Evolutionary conservation across 2,329 filamentous ascomycete species (phyloP).

Genomic region (Ceratocystis papillata): DNA sequence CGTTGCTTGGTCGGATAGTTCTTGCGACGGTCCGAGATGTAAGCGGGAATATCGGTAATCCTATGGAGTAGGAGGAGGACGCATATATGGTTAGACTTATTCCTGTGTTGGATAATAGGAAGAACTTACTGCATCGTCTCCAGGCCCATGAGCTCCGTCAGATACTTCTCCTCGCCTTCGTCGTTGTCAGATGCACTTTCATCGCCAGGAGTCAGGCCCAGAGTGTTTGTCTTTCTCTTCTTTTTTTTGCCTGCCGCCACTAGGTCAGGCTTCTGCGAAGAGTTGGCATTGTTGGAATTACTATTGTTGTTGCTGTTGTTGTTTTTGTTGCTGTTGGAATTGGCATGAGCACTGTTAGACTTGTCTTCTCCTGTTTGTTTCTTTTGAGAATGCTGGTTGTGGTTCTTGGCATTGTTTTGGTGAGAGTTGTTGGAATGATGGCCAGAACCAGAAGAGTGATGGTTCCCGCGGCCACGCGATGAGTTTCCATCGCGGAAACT

Average conservation of each 20-base stretch:
- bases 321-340: slow-evolving; percentile 28
- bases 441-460: slow-evolving; percentile 38
- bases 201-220: slow-evolving; percentile 59
- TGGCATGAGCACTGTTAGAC: slow-evolving; percentile 20
- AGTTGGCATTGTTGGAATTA: slow-evolving; percentile 24
- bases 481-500: slow-evolving; percentile 32
- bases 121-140: slow-evolving; percentile 45
- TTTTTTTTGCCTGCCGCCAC: slow-evolving; percentile 51
- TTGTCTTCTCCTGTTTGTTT: slow-evolving; percentile 18
- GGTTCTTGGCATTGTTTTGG: slow-evolving; percentile 28
- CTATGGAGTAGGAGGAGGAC: slow-evolving; percentile 29
- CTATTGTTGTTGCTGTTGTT: slow-evolving; percentile 32
- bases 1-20: slow-evolving; percentile 71
- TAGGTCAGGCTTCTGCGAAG: slow-evolving; percentile 32
- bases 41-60: slow-evolving; percentile 61
- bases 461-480: slow-evolving; percentile 36
- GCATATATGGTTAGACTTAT: too few species aligned
- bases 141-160: slow-evolving; percentile 44
- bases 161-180: slow-evolving; percentile 59
- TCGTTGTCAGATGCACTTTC: slow-evolving; percentile 55
- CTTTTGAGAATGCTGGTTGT: slow-evolving; percentile 25
- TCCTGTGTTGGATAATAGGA: slow-evolving; percentile 27
- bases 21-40: slow-evolving; percentile 68
- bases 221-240: slow-evolving; percentile 59
- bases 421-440: slow-evolving; percentile 32